Conservation (phyloP, 441 rosid species). For the Arabidopsis lyrata region DNA sequence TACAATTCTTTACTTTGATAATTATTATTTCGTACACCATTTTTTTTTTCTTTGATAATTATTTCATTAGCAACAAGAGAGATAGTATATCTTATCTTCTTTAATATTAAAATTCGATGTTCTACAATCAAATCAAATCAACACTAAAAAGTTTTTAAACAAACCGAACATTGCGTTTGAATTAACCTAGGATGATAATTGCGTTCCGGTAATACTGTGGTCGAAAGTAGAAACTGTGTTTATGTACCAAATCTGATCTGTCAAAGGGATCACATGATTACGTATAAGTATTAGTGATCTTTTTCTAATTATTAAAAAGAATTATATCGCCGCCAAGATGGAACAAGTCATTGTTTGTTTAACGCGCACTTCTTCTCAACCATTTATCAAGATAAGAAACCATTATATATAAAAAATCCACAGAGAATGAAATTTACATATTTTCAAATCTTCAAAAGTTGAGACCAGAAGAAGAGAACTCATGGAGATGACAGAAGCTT, state of each 20-base stretch:
- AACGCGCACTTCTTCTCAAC: not conserved
- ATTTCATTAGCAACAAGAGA: too few relatives aligned
- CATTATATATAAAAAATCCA: slow-evolving; percentile 9
- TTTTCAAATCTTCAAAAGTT: not conserved
- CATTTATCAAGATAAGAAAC: not conserved
- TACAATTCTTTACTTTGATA: too few relatives aligned
- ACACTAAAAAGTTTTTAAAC: too few relatives aligned
- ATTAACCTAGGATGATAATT: too few relatives aligned
- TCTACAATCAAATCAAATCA: too few relatives aligned
- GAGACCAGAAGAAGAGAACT: slow-evolving; percentile 5
- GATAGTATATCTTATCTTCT: too few relatives aligned
- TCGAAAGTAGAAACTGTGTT: not conserved
- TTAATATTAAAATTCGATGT: too few relatives aligned
- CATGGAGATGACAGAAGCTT: slow-evolving; percentile 24
- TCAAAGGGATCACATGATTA: slow-evolving; percentile 6
- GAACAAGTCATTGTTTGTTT: slow-evolving; percentile 14
- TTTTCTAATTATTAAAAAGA: not conserved
- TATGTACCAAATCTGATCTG: slow-evolving; percentile 1
- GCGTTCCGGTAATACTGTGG: not conserved
- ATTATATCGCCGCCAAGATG: slow-evolving; percentile 9
- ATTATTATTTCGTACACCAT: too few relatives aligned
- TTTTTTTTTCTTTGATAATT: too few relatives aligned
- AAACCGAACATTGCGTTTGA: too few relatives aligned
- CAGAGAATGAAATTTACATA: not conserved
- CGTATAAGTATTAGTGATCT: not conserved